These are phyloP conservation scores for Tagetes patula DNA, from an alignment of 129 eudicot species.

Conservation along the genomic window DNA sequence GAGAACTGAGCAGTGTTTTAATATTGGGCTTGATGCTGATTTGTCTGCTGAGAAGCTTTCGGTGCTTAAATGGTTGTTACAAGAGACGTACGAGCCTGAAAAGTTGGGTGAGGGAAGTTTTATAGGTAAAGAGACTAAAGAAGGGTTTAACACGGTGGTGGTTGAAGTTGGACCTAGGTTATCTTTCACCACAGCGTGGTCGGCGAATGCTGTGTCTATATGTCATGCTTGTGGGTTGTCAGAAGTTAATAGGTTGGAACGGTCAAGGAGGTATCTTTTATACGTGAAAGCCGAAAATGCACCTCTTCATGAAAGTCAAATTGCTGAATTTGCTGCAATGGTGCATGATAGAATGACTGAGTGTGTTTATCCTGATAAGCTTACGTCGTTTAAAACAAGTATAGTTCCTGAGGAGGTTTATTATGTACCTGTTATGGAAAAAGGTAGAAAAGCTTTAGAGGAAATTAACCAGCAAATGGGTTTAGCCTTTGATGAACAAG, in stretches of 20 bases:
- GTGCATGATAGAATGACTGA: conserved; percentile 96
- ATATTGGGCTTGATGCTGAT: conserved; percentile 54
- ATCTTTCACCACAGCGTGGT: conserved; percentile 95
- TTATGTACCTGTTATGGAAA: conserved; percentile 75
- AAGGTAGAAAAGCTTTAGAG: conserved; percentile 72
- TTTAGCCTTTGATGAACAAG: conserved; percentile 94
- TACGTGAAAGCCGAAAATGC: conserved; percentile 42
- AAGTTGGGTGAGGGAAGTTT: conserved; percentile 73
- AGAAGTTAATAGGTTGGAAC: conserved; percentile 73
- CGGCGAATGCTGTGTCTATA: conserved; percentile 90
- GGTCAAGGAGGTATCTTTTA: conserved; percentile 77
- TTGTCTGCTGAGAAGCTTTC: conserved; percentile 60
- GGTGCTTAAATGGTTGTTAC: conserved; percentile 77
- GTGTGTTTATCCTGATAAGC: conserved; percentile 60
- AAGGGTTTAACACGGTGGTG: conserved; percentile 37
- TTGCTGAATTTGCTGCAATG: conserved; percentile 75
- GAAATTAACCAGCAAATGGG: conserved; percentile 83
- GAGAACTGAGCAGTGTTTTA: conserved; percentile 84
- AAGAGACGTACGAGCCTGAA: conserved; percentile 83
- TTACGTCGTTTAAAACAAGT: conserved; percentile 63
- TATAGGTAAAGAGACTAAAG: conserved; percentile 45
- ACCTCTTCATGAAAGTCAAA: conserved; percentile 53
- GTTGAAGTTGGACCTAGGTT: conserved; percentile 89
- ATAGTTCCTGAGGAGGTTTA: conserved; percentile 76
- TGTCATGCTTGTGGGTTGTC: conserved; percentile 79